Conservation (phyloP, 306 rosid species). For the Urtica urens region DNA sequence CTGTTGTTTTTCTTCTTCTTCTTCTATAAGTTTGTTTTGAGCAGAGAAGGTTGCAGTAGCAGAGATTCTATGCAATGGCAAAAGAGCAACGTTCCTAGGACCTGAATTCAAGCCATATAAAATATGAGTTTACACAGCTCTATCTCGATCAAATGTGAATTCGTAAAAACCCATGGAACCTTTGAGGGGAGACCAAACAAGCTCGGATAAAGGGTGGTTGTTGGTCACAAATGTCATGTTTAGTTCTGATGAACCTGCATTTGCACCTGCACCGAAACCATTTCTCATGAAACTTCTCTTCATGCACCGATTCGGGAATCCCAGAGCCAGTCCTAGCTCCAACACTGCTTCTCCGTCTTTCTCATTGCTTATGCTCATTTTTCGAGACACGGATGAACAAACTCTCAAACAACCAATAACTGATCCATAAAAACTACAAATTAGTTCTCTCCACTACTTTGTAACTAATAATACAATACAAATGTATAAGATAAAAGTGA, state of each 20-base stretch:
- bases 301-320: slow-evolving; percentile 26
- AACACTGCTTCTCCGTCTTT: slow-evolving; percentile 36
- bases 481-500: too few relatives aligned
- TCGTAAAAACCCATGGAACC: slow-evolving; percentile 23
- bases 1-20: too few relatives aligned
- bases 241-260: slow-evolving; percentile 52
- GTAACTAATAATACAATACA: too few relatives aligned
- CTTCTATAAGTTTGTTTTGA: slow-evolving; percentile 23
- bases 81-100: slow-evolving; percentile 46
- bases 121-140: slow-evolving; percentile 12
- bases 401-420: slow-evolving; percentile 24
- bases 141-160: neutral
- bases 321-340: slow-evolving; percentile 39
- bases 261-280: slow-evolving; percentile 90
- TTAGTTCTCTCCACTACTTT: slow-evolving; percentile 23
- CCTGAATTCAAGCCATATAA: slow-evolving; percentile 33
- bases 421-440: slow-evolving; percentile 3
- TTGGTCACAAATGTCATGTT: slow-evolving; percentile 34
- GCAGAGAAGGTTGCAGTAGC: slow-evolving; percentile 19
- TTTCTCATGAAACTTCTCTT: slow-evolving; percentile 22
- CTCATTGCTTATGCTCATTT: slow-evolving; percentile 42
- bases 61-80: slow-evolving; percentile 28
- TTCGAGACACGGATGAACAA: slow-evolving; percentile 20
- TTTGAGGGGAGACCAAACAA: slow-evolving; percentile 79
- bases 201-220: slow-evolving; percentile 66